Conservation (phyloP, 495 filamentous ascomycete genomes). For the Talaromyces nanjingensis region DNA sequence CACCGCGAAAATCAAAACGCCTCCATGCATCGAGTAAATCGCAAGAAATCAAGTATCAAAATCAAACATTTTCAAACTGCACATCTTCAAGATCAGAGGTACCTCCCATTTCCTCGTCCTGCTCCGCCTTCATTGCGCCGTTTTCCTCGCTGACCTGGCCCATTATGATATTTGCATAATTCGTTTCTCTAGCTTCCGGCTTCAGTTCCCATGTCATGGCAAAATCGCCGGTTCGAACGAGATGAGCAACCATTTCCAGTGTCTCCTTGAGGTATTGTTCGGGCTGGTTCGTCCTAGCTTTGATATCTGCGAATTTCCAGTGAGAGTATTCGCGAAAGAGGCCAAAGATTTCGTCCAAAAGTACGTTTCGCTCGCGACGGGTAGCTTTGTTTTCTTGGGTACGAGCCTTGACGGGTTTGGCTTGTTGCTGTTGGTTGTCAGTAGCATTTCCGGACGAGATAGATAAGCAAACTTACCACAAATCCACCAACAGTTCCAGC, state of each 20-base stretch:
- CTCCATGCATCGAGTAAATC: constrained; percentile 2
- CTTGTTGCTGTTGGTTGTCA: constrained; percentile 24
- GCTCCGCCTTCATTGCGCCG: constrained; percentile 34
- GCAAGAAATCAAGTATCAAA: neutral
- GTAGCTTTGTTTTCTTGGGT: constrained; percentile 72
- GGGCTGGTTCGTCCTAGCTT: constrained; percentile 66
- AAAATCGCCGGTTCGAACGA: constrained; percentile 74
- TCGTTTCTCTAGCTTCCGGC: constrained; percentile 57
- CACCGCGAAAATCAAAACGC: neutral
- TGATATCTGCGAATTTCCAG: constrained; percentile 82
- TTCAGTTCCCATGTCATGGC: constrained; percentile 79
- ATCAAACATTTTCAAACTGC: constrained; percentile 65
- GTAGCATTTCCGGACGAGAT: neutral
- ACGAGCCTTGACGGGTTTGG: constrained; percentile 30
- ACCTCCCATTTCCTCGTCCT: constrained; percentile 38
- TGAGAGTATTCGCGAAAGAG: constrained; percentile 79
- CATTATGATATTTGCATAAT: constrained; percentile 37
- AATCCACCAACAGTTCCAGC: constrained; percentile 31
- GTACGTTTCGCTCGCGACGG: constrained; percentile 78
- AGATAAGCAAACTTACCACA: constrained; percentile 27
- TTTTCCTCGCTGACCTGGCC: constrained; percentile 39
- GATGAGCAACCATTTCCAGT: constrained; percentile 70
- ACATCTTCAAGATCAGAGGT: constrained; percentile 59
- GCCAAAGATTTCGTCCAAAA: constrained; percentile 73
- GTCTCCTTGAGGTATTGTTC: constrained; percentile 86